Evolutionary conservation across 2,329 filamentous ascomycete species (phyloP).

Genomic region (Paraphoma sp.): DNA sequence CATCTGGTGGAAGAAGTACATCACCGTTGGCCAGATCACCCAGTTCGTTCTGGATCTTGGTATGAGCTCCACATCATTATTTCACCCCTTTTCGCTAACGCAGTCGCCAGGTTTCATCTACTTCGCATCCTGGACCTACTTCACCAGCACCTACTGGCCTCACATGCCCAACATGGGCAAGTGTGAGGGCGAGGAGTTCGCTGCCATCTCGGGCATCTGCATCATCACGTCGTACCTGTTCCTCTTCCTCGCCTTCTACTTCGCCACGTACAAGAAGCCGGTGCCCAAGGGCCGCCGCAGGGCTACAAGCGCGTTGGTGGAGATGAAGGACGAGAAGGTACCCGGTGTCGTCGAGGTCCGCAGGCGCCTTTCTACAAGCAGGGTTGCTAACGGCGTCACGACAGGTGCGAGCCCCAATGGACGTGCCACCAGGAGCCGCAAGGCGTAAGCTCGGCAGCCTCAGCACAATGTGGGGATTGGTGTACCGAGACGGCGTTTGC

Average conservation of each 20-base stretch:
- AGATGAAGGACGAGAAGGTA: constrained; percentile 77
- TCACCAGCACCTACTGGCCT: constrained; percentile 87
- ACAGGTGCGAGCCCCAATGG: constrained; percentile 60
- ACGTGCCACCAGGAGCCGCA: constrained; percentile 70
- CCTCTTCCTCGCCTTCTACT: constrained; percentile 99
- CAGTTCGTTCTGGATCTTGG: constrained; percentile 97
- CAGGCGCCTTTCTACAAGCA: constrained; percentile 56
- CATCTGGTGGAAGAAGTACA: constrained; percentile 99
- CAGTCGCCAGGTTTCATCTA: constrained; percentile 83
- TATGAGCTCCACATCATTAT: constrained; percentile 54
- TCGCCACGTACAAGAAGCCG: constrained; percentile 92
- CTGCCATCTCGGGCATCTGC: constrained; percentile 87
- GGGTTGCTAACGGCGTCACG: constrained; percentile 50
- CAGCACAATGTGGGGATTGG: constrained; percentile 2
- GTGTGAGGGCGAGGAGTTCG: constrained; percentile 96
- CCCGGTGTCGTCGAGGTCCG: constrained; percentile 60
- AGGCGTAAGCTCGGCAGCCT: constrained; percentile 61
- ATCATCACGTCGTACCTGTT: constrained; percentile 95
- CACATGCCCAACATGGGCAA: constrained; percentile 83
- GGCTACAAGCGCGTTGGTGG: constrained; percentile 83
- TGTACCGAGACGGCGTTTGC: neutral
- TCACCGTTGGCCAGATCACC: constrained; percentile 94
- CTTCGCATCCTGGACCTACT: constrained; percentile 99
- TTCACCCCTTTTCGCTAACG: constrained; percentile 13
- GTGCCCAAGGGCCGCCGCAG: constrained; percentile 75